phyloP scores from a whole-genome alignment of 2,329 filamentous ascomycete species.

The Xylariaceae sp. region DNA sequence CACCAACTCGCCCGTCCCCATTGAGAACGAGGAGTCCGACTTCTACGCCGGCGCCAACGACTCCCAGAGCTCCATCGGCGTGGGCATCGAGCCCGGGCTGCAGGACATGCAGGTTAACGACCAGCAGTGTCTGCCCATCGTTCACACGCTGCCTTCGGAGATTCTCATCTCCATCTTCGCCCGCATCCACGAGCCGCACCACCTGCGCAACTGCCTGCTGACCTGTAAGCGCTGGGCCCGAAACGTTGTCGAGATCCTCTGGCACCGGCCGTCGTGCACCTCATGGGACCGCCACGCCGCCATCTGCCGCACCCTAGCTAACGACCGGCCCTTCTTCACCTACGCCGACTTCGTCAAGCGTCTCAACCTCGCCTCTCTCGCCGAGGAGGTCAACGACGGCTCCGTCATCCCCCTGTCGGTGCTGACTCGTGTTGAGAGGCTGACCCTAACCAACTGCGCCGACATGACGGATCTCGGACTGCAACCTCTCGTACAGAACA shows the following conservation, averaged over 20 bases:
- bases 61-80: conserved; percentile 85
- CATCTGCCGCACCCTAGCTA: conserved; percentile 74
- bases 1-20: conserved; percentile 69
- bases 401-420: conserved; percentile 76
- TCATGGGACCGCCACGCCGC: conserved; percentile 76
- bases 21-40: conserved; percentile 87
- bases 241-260: conserved; percentile 88
- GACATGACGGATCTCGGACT: conserved; percentile 81
- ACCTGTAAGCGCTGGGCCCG: conserved; percentile 92
- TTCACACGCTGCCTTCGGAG: conserved; percentile 85
- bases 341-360: conserved; percentile 90
- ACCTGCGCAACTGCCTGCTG: conserved; percentile 84
- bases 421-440: conserved; percentile 86
- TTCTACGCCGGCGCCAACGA: conserved; percentile 88
- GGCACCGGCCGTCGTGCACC: conserved; percentile 90
- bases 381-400: conserved; percentile 76
- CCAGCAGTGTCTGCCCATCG: conserved; percentile 67
- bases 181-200: conserved; percentile 69
- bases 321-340: conserved; percentile 73
- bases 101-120: conserved; percentile 69
- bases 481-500: conserved; percentile 73
- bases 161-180: conserved; percentile 90
- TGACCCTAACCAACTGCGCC: conserved; percentile 88
- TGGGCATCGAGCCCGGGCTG: conserved; percentile 56
- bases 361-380: conserved; percentile 80